A percentile compares a stretch with the other conserved stretches of the same genome.
Evolutionary conservation across 164 flowering plant species (phyloP).

Genomic region (Umbilicus rupestris): DNA sequence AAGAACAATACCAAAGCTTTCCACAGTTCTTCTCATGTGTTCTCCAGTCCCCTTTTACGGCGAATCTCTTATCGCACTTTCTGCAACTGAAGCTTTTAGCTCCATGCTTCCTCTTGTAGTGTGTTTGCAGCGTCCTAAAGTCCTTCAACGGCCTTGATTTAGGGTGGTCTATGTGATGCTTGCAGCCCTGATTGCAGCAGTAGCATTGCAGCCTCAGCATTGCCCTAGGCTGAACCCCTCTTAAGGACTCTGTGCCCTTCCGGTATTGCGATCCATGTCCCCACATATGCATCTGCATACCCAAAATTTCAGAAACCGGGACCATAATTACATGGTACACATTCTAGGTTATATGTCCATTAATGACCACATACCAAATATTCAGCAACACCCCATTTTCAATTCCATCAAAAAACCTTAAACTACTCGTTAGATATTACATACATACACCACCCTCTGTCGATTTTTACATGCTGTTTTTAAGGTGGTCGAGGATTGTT

Average conservation of each 20-base stretch:
- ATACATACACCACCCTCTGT: too few species aligned
- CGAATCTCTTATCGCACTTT: constrained; percentile 50
- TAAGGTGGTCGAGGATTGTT: too few species aligned
- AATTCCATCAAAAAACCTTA: too few species aligned
- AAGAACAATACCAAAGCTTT: constrained; percentile 50
- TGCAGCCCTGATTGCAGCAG: constrained; percentile 50
- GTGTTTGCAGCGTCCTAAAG: constrained; percentile 57
- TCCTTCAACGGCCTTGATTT: constrained; percentile 48
- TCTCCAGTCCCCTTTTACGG: constrained; percentile 58
- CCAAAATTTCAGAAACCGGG: background rate
- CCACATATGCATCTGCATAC: constrained; percentile 59
- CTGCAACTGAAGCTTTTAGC: constrained; percentile 49
- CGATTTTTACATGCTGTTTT: too few species aligned
- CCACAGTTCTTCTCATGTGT: constrained; percentile 67
- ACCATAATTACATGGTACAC: background rate
- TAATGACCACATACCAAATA: too few species aligned
- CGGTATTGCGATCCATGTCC: constrained; percentile 68
- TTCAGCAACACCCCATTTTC: too few species aligned
- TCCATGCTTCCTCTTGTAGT: constrained; percentile 59
- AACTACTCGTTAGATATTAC: too few species aligned
- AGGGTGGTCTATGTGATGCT: constrained; percentile 56
- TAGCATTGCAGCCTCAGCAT: constrained; percentile 58
- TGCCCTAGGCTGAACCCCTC: constrained; percentile 55
- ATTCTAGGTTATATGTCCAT: background rate
- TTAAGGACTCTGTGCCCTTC: constrained; percentile 50